phyloP scores from a whole-genome alignment of 2,329 filamentous ascomycete species.

The Hypoxylon sp. region DNA sequence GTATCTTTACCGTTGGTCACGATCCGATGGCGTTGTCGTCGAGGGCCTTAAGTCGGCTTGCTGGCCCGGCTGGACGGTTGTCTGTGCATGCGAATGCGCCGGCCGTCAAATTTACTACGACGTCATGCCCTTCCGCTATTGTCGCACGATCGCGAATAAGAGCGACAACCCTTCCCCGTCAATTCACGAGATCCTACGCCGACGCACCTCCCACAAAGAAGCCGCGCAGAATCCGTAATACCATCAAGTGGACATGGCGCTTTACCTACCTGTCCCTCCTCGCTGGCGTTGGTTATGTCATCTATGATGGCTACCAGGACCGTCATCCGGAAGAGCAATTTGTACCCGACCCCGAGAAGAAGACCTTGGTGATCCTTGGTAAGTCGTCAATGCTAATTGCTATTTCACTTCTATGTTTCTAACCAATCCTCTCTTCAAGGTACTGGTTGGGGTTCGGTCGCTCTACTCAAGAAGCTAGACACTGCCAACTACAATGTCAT shows the following conservation, averaged over 20 bases:
- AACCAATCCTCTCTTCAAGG: constrained; percentile 66
- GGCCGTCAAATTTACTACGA: constrained; percentile 50
- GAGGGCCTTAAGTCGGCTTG: constrained; percentile 59
- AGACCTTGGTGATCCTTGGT: constrained; percentile 97
- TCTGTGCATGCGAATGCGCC: constrained; percentile 50
- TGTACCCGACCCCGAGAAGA: constrained; percentile 87
- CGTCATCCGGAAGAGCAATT: constrained; percentile 86
- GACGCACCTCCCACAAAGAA: constrained; percentile 66
- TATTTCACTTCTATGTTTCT: constrained; percentile 24
- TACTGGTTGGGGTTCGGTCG: constrained; percentile 95
- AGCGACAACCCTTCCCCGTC: constrained; percentile 55
- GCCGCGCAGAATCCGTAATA: constrained; percentile 73
- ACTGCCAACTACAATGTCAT: constrained; percentile 99
- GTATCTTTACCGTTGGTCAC: constrained; percentile 42
- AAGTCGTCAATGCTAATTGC: constrained; percentile 53
- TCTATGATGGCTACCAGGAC: constrained; percentile 86
- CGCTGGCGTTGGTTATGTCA: constrained; percentile 77
- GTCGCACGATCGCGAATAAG: constrained; percentile 57
- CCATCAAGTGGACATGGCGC: constrained; percentile 87
- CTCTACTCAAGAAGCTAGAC: constrained; percentile 97
- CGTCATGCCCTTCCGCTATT: constrained; percentile 51
- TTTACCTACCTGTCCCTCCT: constrained; percentile 82
- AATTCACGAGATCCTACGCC: constrained; percentile 65
- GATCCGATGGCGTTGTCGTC: constrained; percentile 63
- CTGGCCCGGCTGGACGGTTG: constrained; percentile 49